Conservation (phyloP, 345 rosid species). For the Gossypioides kirkii region DNA sequence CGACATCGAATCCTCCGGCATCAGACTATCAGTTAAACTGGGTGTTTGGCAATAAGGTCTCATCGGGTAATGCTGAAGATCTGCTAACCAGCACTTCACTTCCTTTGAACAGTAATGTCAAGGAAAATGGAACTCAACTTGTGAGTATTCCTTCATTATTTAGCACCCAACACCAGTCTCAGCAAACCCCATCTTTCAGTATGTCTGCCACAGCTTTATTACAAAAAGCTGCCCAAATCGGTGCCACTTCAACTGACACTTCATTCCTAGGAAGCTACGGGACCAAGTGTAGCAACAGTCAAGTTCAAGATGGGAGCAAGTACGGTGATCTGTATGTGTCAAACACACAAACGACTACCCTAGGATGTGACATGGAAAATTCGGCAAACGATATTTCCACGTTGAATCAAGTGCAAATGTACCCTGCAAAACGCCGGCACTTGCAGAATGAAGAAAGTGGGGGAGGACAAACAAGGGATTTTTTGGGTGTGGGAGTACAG, state of each 20-base stretch:
- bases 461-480: conserved; percentile 83
- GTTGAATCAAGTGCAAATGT: conserved; percentile 44
- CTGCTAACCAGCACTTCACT: conserved; percentile 30
- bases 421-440: conserved; percentile 57
- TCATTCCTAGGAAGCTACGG: conserved; percentile 48
- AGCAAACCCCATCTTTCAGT: conserved; percentile 32
- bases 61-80: conserved; percentile 20
- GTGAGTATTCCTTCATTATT: conserved; percentile 72
- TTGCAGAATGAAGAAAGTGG: conserved; percentile 23
- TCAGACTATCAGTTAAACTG: conserved; percentile 38
- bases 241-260: conserved; percentile 56
- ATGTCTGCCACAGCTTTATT: conserved; percentile 96
- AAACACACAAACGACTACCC: conserved; percentile 24
- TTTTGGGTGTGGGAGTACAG: conserved; percentile 80
- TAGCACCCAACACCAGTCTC: conserved; percentile 46
- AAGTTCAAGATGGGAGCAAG: conserved; percentile 41
- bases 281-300: conserved; percentile 27
- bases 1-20: conserved; percentile 29
- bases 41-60: conserved; percentile 42
- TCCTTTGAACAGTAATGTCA: conserved; percentile 22
- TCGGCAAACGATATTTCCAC: conserved; percentile 35
- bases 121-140: conserved; percentile 33
- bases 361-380: conserved; percentile 32
- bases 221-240: conserved; percentile 90
- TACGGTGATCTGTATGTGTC: conserved; percentile 45